phyloP scores from a whole-genome alignment of 768 basidiomycete genomes.

The Collybia nuda region DNA sequence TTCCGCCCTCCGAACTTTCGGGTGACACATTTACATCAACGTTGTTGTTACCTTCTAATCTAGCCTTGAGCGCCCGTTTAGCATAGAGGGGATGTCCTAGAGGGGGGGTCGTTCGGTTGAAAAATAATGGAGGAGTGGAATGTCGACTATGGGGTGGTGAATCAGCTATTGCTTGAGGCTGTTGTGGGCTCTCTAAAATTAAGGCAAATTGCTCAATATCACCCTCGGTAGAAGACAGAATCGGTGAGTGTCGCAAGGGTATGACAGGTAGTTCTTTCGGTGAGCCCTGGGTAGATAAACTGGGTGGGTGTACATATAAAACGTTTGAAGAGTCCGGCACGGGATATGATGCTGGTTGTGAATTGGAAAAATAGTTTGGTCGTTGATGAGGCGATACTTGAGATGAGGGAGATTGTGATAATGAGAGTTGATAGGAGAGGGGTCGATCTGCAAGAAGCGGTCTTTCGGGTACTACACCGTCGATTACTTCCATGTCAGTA shows the following conservation, averaged over 20 bases:
- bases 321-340: no score
- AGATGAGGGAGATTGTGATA: slow-evolving; percentile 24
- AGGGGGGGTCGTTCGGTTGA: slow-evolving; percentile 29
- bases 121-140: no score
- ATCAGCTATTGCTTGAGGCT: background rate
- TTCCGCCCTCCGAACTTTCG: slow-evolving; percentile 16
- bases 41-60: slow-evolving; percentile 27
- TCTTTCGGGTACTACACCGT: slow-evolving; percentile 62
- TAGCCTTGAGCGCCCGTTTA: slow-evolving; percentile 27
- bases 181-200: background rate
- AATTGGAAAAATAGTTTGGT: no score
- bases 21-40: slow-evolving; percentile 30
- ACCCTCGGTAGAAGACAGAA: slow-evolving; percentile 1
- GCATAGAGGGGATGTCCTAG: slow-evolving; percentile 34
- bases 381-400: slow-evolving; percentile 10
- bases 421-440: slow-evolving; percentile 40
- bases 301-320: slow-evolving; percentile 24
- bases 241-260: slow-evolving; percentile 32
- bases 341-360: no score
- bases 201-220: background rate
- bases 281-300: slow-evolving; percentile 29
- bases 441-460: slow-evolving; percentile 60
- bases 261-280: slow-evolving; percentile 32
- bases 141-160: background rate
- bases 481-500: slow-evolving; percentile 59